phyloP scores from a whole-genome alignment of 1,284 basidiomycete genomes.

The Coriolopsis trogii region DNA sequence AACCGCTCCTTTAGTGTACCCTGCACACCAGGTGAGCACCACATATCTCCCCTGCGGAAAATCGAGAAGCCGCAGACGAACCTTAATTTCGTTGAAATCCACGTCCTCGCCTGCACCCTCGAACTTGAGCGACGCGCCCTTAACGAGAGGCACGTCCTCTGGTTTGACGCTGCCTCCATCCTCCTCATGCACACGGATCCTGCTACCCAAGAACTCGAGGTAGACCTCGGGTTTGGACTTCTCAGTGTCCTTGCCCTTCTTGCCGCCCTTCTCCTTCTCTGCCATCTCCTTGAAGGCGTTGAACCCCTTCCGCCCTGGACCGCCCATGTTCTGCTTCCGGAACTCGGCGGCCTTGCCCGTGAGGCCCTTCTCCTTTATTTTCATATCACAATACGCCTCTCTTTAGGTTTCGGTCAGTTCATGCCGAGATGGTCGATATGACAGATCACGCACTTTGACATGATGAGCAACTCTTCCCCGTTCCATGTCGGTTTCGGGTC shows the following conservation, averaged over 20 bases:
- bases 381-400: conserved; percentile 94
- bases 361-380: conserved; percentile 94
- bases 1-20: conserved; percentile 81
- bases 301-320: conserved; percentile 62
- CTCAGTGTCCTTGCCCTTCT: conserved; percentile 42
- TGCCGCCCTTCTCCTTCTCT: conserved; percentile 41
- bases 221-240: conserved; percentile 59
- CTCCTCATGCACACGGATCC: conserved; percentile 65
- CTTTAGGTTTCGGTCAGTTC: conserved; percentile 39
- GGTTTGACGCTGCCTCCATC: conserved; percentile 70
- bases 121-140: conserved; percentile 78
- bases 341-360: conserved; percentile 64
- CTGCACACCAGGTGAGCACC: conserved; percentile 36
- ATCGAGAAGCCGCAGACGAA: conserved; percentile 31
- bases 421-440: not conserved
- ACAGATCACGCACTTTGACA: conserved; percentile 74
- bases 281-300: conserved; percentile 91
- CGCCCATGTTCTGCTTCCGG: conserved; percentile 54
- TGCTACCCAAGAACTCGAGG: conserved; percentile 71
- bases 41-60: not conserved
- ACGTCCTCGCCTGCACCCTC: conserved; percentile 68
- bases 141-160: conserved; percentile 72
- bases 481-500: conserved; percentile 82
- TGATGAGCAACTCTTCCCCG: conserved; percentile 75
- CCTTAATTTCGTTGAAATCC: conserved; percentile 76